Percentiles rank a stretch among this genome's conserved stretches.
These are phyloP conservation scores for Tanozyma kutaoensis DNA, from an alignment of 805 yeast species.

Conservation along the genomic window DNA sequence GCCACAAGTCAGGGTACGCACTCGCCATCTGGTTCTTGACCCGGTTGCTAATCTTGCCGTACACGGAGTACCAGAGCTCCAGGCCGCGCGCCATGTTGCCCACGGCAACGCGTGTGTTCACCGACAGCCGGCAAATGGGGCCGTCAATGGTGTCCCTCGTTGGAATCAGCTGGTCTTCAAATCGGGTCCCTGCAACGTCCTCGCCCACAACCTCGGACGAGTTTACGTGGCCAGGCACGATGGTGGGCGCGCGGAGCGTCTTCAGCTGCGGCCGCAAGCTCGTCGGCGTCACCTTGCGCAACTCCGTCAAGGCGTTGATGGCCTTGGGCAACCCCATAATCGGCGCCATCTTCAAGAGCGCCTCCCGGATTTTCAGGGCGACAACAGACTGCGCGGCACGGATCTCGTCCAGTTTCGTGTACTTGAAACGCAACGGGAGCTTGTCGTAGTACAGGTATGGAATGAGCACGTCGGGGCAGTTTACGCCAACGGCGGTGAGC, in stretches of 20 bases:
- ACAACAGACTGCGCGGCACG: constrained; percentile 17
- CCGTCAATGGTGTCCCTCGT: constrained; percentile 27
- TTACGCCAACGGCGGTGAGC: constrained; percentile 25
- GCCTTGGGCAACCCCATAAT: constrained; percentile 76
- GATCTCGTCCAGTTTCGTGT: constrained; percentile 18
- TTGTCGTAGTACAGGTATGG: constrained; percentile 24
- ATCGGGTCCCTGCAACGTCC: constrained; percentile 23
- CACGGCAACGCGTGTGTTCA: constrained; percentile 14
- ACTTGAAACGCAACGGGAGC: constrained; percentile 24
- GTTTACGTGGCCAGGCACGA: constrained; percentile 19
- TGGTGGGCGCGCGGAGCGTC: constrained; percentile 14
- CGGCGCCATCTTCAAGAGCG: constrained; percentile 66
- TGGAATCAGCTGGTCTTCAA: constrained; percentile 7
- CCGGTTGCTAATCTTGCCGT: constrained; percentile 60
- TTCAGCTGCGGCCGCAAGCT: constrained; percentile 5
- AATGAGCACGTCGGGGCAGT: constrained; percentile 26
- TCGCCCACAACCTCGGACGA: constrained; percentile 25
- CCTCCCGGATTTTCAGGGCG: constrained; percentile 57
- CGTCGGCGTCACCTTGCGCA: constrained; percentile 55
- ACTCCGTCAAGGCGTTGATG: constrained; percentile 60
- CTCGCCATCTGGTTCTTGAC: constrained; percentile 53
- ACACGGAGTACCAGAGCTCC: constrained; percentile 59
- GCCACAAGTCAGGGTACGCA: constrained; percentile 82
- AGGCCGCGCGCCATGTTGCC: constrained; percentile 35
- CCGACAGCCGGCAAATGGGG: constrained; percentile 18